phyloP scores from a whole-genome alignment of 257 asterid species.

The Solanum piurae region DNA sequence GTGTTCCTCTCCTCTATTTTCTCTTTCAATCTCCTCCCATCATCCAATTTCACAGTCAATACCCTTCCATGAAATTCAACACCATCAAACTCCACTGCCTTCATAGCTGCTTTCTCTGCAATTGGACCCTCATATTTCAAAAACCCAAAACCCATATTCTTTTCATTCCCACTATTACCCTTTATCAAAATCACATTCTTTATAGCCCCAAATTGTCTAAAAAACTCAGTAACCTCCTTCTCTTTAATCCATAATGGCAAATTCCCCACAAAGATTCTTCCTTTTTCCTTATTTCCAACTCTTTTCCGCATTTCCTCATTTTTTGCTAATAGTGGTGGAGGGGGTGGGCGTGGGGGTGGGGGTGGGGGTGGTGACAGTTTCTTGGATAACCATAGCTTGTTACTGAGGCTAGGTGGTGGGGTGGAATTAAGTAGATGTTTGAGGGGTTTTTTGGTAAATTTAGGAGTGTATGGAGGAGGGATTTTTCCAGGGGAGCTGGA shows the following conservation, averaged over 20 bases:
- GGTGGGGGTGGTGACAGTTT: not conserved
- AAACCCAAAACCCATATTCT: conserved; percentile 90
- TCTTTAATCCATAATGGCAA: conserved; percentile 75
- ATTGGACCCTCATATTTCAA: conserved; percentile 54
- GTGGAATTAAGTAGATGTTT: conserved; percentile 29
- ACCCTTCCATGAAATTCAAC: conserved; percentile 90
- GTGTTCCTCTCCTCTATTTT: conserved; percentile 38
- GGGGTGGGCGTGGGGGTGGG: conserved; percentile 35
- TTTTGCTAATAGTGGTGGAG: not conserved
- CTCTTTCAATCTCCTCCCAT: conserved; percentile 60
- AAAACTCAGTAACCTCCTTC: conserved; percentile 62
- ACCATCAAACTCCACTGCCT: conserved; percentile 93
- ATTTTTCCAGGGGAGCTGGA: not conserved
- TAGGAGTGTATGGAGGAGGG: conserved; percentile 17
- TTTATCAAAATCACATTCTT: conserved; percentile 66
- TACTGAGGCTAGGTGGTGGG: conserved; percentile 3
- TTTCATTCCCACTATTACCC: conserved; percentile 65
- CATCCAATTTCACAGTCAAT: conserved; percentile 75
- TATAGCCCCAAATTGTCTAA: conserved; percentile 89
- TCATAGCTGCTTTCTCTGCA: conserved; percentile 74
- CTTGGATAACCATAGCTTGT: not conserved
- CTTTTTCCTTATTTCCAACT: conserved; percentile 50
- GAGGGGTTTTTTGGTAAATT: conserved; percentile 45
- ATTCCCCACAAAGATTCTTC: conserved; percentile 86
- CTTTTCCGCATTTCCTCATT: conserved; percentile 7